Conservation (phyloP, 768 basidiomycete species). For the Suillus americanus region DNA sequence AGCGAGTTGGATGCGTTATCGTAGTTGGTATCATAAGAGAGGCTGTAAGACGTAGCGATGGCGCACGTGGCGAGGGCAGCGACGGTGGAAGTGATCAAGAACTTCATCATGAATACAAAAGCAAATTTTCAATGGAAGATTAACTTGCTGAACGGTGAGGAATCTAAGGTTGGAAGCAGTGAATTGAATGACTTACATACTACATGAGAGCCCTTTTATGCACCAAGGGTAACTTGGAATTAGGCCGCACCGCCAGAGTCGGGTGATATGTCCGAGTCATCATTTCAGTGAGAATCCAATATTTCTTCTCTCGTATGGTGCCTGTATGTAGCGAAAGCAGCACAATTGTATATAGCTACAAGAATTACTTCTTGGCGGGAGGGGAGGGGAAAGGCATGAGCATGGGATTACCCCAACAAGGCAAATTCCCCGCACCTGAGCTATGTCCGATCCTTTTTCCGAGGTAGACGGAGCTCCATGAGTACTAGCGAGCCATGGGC, state of each 20-base stretch:
- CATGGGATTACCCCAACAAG: background rate
- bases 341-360: background rate
- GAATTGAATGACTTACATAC: background rate
- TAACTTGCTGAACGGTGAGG: background rate
- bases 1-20: slow-evolving; percentile 45
- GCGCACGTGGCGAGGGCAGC: slow-evolving; percentile 12
- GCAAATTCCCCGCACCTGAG: background rate
- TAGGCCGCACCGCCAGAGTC: background rate
- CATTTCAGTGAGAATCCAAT: background rate
- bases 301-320: background rate
- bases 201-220: background rate
- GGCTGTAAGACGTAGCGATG: slow-evolving; percentile 16
- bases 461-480: background rate
- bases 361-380: background rate
- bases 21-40: slow-evolving; percentile 49
- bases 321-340: background rate
- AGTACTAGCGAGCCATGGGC: background rate
- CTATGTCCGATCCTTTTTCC: background rate
- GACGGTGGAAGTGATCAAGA: background rate
- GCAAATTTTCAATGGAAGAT: background rate
- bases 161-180: background rate
- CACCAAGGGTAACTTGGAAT: background rate
- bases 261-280: background rate
- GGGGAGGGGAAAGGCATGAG: background rate
- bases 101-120: background rate